A percentile compares a stretch with the other conserved stretches of the same genome.
Evolutionary conservation across 768 basidiomycete species (phyloP).

Genomic region (Stropharia rugosoannulata): DNA sequence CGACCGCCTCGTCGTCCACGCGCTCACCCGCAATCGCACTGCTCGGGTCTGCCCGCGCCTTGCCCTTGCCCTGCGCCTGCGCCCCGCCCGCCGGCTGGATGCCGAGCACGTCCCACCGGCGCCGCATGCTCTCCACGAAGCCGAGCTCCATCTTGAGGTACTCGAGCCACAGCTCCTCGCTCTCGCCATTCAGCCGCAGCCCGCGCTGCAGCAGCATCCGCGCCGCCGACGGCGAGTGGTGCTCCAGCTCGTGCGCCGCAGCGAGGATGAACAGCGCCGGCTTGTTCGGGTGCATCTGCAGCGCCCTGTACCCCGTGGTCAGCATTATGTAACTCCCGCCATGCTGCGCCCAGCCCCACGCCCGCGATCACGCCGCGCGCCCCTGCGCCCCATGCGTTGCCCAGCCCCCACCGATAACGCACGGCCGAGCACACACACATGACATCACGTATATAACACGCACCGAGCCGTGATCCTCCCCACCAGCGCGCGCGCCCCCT

Average conservation of each 20-base stretch:
- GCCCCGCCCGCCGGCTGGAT: constrained; percentile 37
- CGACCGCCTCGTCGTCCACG: constrained; percentile 14
- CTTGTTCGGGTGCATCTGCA: constrained; percentile 83
- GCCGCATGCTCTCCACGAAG: constrained; percentile 76
- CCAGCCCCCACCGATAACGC: neutral
- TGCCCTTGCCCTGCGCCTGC: neutral
- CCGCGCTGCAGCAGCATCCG: constrained; percentile 85
- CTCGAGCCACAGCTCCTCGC: constrained; percentile 80
- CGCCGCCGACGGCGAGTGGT: constrained; percentile 71
- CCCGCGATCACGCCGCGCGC: neutral
- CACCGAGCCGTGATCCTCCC: constrained; percentile 82
- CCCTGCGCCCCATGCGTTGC: neutral
- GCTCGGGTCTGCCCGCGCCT: constrained; percentile 19
- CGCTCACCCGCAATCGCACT: constrained; percentile 21
- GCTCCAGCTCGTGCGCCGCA: constrained; percentile 78
- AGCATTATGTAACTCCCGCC: constrained; percentile 4
- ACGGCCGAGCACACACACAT: neutral
- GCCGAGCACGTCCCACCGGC: constrained; percentile 81
- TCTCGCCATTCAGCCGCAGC: constrained; percentile 72
- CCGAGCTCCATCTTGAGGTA: constrained; percentile 90
- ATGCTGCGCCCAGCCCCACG: no score
- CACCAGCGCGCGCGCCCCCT: constrained; percentile 77
- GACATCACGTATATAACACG: constrained; percentile 18
- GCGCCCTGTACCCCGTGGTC: constrained; percentile 49
- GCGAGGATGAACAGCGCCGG: constrained; percentile 81